These are phyloP conservation scores for Zygotorulaspora florentina DNA, from an alignment of 805 yeast genomes.

Conservation along the genomic window DNA sequence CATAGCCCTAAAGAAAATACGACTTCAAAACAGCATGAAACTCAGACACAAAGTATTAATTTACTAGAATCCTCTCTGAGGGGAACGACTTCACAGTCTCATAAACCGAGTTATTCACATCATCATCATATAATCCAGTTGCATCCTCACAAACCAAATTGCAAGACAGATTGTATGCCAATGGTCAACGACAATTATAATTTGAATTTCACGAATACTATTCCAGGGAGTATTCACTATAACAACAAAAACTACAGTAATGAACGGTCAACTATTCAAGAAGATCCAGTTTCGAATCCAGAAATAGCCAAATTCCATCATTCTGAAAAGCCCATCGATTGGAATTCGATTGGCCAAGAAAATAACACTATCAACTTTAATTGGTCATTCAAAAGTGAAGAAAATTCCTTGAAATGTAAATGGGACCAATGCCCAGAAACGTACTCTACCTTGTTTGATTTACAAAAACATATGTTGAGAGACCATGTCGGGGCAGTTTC, in stretches of 20 bases:
- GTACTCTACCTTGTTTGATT: conserved; percentile 38
- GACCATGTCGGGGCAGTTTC: conserved; percentile 41
- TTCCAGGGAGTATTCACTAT: not conserved
- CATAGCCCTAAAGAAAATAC: conserved; percentile 1
- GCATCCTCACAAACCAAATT: conserved; percentile 29
- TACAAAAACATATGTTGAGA: conserved; percentile 51
- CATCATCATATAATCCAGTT: conserved; percentile 39
- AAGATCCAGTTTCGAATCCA: conserved; percentile 2
- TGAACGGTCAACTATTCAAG: conserved; percentile 8
- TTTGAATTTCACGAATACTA: not conserved
- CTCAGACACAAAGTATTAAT: conserved; percentile 9
- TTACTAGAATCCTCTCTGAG: conserved; percentile 15
- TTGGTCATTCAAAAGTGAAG: conserved; percentile 36
- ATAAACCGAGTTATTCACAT: conserved; percentile 24
- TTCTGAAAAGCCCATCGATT: conserved; percentile 2
- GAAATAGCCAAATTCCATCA: conserved; percentile 6
- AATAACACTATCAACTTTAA: conserved; percentile 39
- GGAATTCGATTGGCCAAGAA: not conserved
- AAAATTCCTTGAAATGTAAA: conserved; percentile 44
- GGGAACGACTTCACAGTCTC: conserved; percentile 6
- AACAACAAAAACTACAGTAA: conserved; percentile 2
- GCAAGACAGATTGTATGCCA: not conserved
- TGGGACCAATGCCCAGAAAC: conserved; percentile 62
- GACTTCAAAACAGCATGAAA: not conserved
- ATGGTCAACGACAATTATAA: not conserved